Evolutionary conservation across 768 basidiomycete species (phyloP).

Genomic region (Serendipita sp.): DNA sequence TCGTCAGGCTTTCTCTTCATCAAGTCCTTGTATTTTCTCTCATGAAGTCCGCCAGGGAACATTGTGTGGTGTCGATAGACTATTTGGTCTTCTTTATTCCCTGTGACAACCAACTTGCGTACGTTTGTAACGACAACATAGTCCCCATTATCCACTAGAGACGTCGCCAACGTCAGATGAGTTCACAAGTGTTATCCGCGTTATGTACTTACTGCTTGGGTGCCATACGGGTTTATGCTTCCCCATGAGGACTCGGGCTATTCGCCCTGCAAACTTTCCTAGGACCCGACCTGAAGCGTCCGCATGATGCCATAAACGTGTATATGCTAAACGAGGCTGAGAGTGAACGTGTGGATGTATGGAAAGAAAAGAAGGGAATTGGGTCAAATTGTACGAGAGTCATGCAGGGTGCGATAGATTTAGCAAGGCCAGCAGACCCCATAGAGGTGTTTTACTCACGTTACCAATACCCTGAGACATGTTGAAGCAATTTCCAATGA

Average conservation of each 20-base stretch:
- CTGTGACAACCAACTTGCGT: constrained; percentile 66
- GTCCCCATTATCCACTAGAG: constrained; percentile 86
- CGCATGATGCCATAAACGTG: constrained; percentile 92
- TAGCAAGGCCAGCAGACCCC: background rate
- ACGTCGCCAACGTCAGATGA: background rate
- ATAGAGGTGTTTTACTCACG: constrained; percentile 27
- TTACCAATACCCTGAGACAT: constrained; percentile 80
- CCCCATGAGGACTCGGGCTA: constrained; percentile 93
- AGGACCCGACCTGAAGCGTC: constrained; percentile 82
- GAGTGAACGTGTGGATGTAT: background rate
- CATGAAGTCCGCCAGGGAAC: constrained; percentile 86
- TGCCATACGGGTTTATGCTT: constrained; percentile 98
- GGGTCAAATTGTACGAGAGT: background rate
- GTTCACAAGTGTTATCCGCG: too few species aligned
- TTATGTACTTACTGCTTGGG: constrained; percentile 50
- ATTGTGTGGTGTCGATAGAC: constrained; percentile 81
- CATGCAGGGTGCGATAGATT: background rate
- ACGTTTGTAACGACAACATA: constrained; percentile 94
- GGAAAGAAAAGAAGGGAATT: background rate
- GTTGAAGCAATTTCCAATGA: background rate
- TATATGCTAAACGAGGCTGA: constrained; percentile 88
- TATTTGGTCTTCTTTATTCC: constrained; percentile 74
- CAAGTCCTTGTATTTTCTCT: constrained; percentile 73
- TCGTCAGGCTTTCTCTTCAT: constrained; percentile 77
- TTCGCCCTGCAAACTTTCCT: constrained; percentile 85